A percentile compares a stretch with the other conserved stretches of the same genome.
phyloP scores from a whole-genome alignment of 495 filamentous ascomycete genomes.

The Xylaria palmicola region DNA sequence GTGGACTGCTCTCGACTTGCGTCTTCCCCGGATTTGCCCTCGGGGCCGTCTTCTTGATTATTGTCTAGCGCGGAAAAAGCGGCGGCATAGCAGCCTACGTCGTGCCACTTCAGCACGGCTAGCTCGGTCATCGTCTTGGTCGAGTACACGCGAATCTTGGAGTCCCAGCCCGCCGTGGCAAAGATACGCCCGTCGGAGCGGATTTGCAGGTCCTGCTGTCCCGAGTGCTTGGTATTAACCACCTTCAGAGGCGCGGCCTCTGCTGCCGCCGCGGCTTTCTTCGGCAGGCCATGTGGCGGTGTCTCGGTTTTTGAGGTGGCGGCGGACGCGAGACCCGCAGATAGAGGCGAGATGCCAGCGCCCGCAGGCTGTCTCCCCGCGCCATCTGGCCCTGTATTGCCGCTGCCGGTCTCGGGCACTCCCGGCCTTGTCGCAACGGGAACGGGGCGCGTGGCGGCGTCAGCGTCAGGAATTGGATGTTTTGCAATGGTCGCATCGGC shows the following conservation, averaged over 20 bases:
- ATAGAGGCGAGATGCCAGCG: slow-evolving; percentile 25
- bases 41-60: neutral
- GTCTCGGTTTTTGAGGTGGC: slow-evolving; percentile 11
- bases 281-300: slow-evolving; percentile 12
- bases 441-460: slow-evolving; percentile 7
- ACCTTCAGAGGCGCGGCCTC: slow-evolving; percentile 51
- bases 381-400: neutral
- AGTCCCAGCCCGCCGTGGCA: slow-evolving; percentile 93
- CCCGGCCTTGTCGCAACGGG: neutral
- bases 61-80: slow-evolving; percentile 62
- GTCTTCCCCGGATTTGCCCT: neutral
- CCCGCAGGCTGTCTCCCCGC: neutral
- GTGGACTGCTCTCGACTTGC: neutral
- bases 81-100: slow-evolving; percentile 82
- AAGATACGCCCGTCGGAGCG: slow-evolving; percentile 80
- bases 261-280: slow-evolving; percentile 20
- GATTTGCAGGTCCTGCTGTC: slow-evolving; percentile 79
- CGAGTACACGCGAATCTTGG: slow-evolving; percentile 75
- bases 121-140: slow-evolving; percentile 79
- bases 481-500: slow-evolving; percentile 64
- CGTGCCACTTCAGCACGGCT: slow-evolving; percentile 95
- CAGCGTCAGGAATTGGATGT: slow-evolving; percentile 48
- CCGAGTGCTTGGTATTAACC: slow-evolving; percentile 79
- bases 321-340: slow-evolving; percentile 22
- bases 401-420: neutral